A percentile compares a stretch with the other conserved stretches of the same genome.
These are phyloP conservation scores for Eutypella sp. DNA, from an alignment of 2,329 filamentous ascomycete species.

Conservation along the genomic window DNA sequence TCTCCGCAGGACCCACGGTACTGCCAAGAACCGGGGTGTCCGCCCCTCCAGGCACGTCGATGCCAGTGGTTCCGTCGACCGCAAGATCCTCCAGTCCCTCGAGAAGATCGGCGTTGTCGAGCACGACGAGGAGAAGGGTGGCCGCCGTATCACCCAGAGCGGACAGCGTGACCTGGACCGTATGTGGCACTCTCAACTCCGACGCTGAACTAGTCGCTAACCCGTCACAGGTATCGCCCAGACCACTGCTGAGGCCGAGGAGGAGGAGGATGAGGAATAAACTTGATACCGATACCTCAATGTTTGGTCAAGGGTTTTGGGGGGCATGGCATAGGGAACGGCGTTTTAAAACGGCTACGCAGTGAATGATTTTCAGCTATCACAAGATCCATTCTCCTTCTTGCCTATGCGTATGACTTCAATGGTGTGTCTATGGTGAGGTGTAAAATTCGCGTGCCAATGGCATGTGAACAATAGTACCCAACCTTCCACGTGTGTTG, in stretches of 20 bases:
- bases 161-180: constrained; percentile 99
- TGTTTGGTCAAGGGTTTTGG: constrained; percentile 15
- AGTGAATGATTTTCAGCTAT: constrained; percentile 6
- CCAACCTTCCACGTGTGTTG: no score
- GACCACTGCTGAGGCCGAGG: constrained; percentile 70
- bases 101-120: constrained; percentile 99
- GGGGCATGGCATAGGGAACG: constrained; percentile 29
- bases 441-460: no score
- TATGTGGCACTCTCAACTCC: constrained; percentile 27
- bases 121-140: constrained; percentile 97
- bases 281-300: constrained; percentile 26
- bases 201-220: constrained; percentile 5
- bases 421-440: no score
- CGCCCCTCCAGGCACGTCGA: constrained; percentile 92
- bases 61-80: constrained; percentile 91
- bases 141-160: constrained; percentile 94
- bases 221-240: constrained; percentile 61
- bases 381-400: background rate
- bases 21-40: constrained; percentile 93
- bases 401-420: background rate
- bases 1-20: constrained; percentile 93
- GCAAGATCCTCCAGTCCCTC: constrained; percentile 93
- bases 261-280: constrained; percentile 65
- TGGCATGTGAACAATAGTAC: no score
- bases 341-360: constrained; percentile 28